Conservation (phyloP, 768 basidiomycete species). For the Neoboletus brunneissimus region DNA sequence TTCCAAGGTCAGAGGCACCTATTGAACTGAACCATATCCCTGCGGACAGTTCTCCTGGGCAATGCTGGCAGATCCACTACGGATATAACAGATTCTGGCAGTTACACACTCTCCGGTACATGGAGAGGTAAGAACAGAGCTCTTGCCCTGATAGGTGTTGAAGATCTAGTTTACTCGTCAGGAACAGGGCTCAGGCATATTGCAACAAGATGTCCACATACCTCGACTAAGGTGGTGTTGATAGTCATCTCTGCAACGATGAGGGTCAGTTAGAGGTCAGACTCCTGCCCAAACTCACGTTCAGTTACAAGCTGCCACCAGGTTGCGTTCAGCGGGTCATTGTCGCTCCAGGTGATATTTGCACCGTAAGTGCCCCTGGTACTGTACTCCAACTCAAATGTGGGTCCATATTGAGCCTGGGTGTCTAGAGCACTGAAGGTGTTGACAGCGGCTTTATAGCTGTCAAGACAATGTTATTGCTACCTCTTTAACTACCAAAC, state of each 20-base stretch:
- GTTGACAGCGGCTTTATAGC: conserved; percentile 64
- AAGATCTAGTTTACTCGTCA: conserved; percentile 46
- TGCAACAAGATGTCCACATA: conserved; percentile 28
- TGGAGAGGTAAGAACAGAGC: conserved; percentile 48
- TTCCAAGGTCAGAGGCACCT: neutral
- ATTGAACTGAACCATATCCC: conserved; percentile 68
- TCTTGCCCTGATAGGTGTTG: conserved; percentile 70
- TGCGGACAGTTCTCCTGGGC: conserved; percentile 54
- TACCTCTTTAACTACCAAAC: neutral
- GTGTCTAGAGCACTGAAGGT: conserved; percentile 55
- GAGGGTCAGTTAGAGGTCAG: neutral
- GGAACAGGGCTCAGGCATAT: neutral
- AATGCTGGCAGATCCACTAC: conserved; percentile 67
- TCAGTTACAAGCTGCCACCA: conserved; percentile 84
- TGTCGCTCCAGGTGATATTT: conserved; percentile 52
- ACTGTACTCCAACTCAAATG: conserved; percentile 61
- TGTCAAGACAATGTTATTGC: conserved; percentile 23
- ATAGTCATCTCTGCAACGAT: conserved; percentile 50
- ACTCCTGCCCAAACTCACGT: conserved; percentile 39
- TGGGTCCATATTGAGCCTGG: conserved; percentile 57
- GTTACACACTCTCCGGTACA: conserved; percentile 61
- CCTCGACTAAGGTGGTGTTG: conserved; percentile 56
- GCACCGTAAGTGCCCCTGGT: conserved; percentile 66
- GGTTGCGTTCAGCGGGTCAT: conserved; percentile 74
- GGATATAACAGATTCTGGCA: conserved; percentile 75